Evolutionary conservation across 257 asterid genomes (phyloP).

Genomic region (Lithospermum erythrorhizon): DNA sequence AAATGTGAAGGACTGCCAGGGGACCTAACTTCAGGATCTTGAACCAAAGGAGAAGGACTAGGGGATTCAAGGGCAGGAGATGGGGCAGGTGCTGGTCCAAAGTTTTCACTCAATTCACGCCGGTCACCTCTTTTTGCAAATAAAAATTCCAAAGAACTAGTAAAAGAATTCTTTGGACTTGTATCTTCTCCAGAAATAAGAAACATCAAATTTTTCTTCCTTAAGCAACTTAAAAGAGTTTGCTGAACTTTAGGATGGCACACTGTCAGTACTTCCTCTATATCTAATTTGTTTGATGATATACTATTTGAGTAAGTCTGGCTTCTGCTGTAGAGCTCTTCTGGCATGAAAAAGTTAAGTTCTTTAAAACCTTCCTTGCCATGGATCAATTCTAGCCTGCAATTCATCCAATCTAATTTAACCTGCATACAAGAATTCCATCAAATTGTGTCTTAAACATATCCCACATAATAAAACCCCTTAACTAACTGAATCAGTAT

Average conservation of each 20-base stretch:
- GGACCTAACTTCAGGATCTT: conserved; percentile 17
- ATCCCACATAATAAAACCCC: background rate
- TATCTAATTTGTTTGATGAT: conserved; percentile 21
- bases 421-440: conserved; percentile 47
- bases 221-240: conserved; percentile 44
- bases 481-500: background rate
- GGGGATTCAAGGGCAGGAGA: conserved; percentile 33
- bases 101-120: conserved; percentile 38
- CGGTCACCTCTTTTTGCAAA: conserved; percentile 32
- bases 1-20: conserved; percentile 35
- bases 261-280: conserved; percentile 10
- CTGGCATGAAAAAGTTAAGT: conserved; percentile 20
- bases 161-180: conserved; percentile 29
- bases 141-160: conserved; percentile 27
- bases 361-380: conserved; percentile 35
- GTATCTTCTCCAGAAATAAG: conserved; percentile 32
- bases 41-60: conserved; percentile 30
- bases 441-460: conserved; percentile 13
- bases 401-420: conserved; percentile 38
- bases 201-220: conserved; percentile 25
- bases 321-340: conserved; percentile 17
- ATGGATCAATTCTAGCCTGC: conserved; percentile 42
- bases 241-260: conserved; percentile 42
- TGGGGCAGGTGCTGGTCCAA: conserved; percentile 49
- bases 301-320: conserved; percentile 14